Conservation (phyloP, 495 filamentous ascomycete genomes). For the Penicillium arizonense region DNA sequence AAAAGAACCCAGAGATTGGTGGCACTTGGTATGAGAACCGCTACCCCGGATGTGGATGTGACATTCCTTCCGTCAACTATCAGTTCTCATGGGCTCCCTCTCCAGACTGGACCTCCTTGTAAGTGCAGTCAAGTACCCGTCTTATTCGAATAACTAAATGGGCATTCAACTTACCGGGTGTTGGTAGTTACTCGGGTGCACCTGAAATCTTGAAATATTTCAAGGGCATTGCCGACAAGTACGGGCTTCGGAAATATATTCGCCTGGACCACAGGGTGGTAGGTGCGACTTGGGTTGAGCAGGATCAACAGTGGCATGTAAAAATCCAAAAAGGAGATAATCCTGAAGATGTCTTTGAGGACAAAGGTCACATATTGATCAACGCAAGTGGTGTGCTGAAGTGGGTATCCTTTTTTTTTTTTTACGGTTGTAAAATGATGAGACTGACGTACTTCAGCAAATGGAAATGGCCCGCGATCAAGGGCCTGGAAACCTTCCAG, state of each 20-base stretch:
- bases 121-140: neutral
- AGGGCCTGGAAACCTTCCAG: constrained; percentile 40
- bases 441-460: constrained; percentile 18
- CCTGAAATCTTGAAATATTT: constrained; percentile 54
- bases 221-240: constrained; percentile 19
- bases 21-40: constrained; percentile 60
- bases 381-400: constrained; percentile 13
- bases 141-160: neutral
- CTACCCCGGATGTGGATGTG: constrained; percentile 55
- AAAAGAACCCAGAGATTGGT: constrained; percentile 44
- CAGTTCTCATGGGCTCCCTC: constrained; percentile 31
- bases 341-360: constrained; percentile 1
- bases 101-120: constrained; percentile 27
- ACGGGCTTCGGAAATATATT: constrained; percentile 13
- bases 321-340: neutral
- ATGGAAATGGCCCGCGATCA: constrained; percentile 50
- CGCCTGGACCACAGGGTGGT: constrained; percentile 12
- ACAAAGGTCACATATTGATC: constrained; percentile 8
- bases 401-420: neutral
- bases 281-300: constrained; percentile 16
- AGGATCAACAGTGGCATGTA: constrained; percentile 30
- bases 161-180: neutral
- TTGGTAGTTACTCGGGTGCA: constrained; percentile 42
- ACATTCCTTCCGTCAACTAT: constrained; percentile 32
- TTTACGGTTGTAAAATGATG: neutral